Base-by-base conservation (phyloP, 495 filamentous ascomycete species). In the Aspergillus campestris region DNA sequence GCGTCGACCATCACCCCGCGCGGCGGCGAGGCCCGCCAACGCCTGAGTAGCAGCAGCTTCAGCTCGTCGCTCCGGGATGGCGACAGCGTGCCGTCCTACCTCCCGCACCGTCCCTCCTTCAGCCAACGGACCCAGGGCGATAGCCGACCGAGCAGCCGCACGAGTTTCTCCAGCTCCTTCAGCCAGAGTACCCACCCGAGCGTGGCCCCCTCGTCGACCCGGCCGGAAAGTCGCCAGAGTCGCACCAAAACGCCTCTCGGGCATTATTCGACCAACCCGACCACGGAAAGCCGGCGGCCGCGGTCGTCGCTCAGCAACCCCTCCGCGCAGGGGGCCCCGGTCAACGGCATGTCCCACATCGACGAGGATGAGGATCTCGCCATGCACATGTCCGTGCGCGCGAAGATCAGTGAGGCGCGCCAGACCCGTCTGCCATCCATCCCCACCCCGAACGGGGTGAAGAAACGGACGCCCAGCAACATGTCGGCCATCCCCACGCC, bases 1-100 rank as follows among this genome's bases (percentile, higher is more conserved):
- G 79, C 88, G 10, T 72, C 81, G 1, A 83, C 79, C 6, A 77
- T 94, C 47, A 89, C 88, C 0, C 79, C 91, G 55, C 80, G 89
- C 15, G 82, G 81, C 15, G 82, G 81, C 52, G 77, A 75, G 50
- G 84, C 83, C 58, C 74, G 78, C 47, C 88, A 81, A 47, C 76
- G 79, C 10, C 43, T 78, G 49, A 73, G 76, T 38, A 81, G 77
- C 35, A 85, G 81, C 50, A 81, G 72, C 54, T 66, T 67, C 30
- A 70, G 72, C n/a, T 75, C 75, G 15, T 80, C 82, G 3, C 68
- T 73, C 7, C 63, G 64, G 27, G 68, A 72, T 34, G 60, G 69
- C n/a, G 66, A 72, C 14, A 56, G 61, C 28, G 62, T 66, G 13
- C 69, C 73, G 7, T 70, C 71, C 0, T 76, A 71, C 39, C 48